Evolutionary conservation across 768 basidiomycete genomes (phyloP), one percentile per base, ranked within the genome.

Genomic region (Clavulina sp.): DNA sequence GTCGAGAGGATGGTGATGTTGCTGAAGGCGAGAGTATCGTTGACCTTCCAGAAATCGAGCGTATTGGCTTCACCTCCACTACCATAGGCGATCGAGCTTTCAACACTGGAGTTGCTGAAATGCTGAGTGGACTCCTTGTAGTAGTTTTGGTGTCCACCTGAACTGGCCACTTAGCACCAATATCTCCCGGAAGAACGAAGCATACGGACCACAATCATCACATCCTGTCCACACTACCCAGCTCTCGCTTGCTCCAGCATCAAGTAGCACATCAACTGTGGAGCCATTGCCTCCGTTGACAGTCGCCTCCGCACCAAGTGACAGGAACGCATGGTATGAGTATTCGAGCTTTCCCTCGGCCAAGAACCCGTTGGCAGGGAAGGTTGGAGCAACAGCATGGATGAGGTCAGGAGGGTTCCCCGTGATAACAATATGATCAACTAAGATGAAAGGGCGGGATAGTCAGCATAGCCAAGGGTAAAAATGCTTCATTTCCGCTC

Each of bases 161-260:
- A 9, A 38, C 34, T 19, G 34, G n/a, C n/a, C n/a, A n/a, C n/a
- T 19, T 38, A 38, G 34, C 34, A 19, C 19, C 34, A 38, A 19
- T 9, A 38, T 38, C 34, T 38, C 9, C 19, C 9, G 19, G 34
- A 38, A 38, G 34, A 9, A 38, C 9, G 34, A 38, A 47, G 32
- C 49, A 33, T 13, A 6, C 7, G 36, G 7, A 26, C 29, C 28
- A n/a, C 23, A 19, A 9, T 29, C 18, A 18, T 19, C 23, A 40
- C 53, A 54, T 19, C 38, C 48, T 4, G 33, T 28, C 29, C 48
- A 49, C 9, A 50, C 48, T 34, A 54, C 48, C 53, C 53, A 54
- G 19, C 2, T 26, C n/a, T 30, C 41, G 6, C 33, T 38, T n/a
- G 49, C 49, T 19, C 34, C 34, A 38, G 34, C 19, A 19, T 38